Evolutionary conservation across 2,329 filamentous ascomycete genomes (phyloP).

Genomic region (Botrytis byssoidea): DNA sequence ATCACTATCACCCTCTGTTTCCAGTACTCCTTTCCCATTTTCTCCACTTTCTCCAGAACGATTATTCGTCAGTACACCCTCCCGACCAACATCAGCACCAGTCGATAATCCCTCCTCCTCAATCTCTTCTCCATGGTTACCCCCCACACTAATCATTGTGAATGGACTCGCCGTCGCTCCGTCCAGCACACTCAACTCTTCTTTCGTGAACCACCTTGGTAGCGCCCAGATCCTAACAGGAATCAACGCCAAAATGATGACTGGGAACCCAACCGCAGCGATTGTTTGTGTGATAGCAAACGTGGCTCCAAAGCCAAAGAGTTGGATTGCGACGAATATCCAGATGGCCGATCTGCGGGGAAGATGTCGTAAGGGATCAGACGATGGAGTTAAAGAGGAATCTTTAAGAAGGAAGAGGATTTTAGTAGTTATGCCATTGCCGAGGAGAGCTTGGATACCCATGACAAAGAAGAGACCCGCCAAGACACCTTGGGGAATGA

Average conservation of each 20-base stretch:
- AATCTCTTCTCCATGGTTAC: constrained; percentile 41
- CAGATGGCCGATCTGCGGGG: constrained; percentile 65
- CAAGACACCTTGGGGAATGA: constrained; percentile 77
- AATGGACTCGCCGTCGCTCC: constrained; percentile 62
- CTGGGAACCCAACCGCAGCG: constrained; percentile 75
- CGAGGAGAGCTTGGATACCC: constrained; percentile 74
- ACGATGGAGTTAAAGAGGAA: constrained; percentile 55
- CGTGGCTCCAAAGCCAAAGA: constrained; percentile 71
- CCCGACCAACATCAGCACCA: constrained; percentile 20
- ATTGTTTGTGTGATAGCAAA: constrained; percentile 84
- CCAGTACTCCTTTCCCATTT: constrained; percentile 24
- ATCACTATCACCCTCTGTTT: constrained; percentile 22
- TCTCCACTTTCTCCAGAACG: constrained; percentile 30
- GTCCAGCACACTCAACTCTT: constrained; percentile 46
- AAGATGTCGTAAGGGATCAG: constrained; percentile 60
- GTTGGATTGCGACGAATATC: constrained; percentile 66
- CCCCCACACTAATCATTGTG: constrained; percentile 38
- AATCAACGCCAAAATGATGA: constrained; percentile 35
- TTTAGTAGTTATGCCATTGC: constrained; percentile 75
- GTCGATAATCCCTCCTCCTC: constrained; percentile 22
- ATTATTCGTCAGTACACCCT: constrained; percentile 24
- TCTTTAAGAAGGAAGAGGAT: constrained; percentile 69
- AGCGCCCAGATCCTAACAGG: constrained; percentile 42
- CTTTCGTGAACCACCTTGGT: constrained; percentile 34
- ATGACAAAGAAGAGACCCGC: constrained; percentile 83